Evolutionary conservation across 148 eudicot genomes (phyloP), one percentile per base, ranked within the genome.

Genomic region (Simmondsia chinensis): DNA sequence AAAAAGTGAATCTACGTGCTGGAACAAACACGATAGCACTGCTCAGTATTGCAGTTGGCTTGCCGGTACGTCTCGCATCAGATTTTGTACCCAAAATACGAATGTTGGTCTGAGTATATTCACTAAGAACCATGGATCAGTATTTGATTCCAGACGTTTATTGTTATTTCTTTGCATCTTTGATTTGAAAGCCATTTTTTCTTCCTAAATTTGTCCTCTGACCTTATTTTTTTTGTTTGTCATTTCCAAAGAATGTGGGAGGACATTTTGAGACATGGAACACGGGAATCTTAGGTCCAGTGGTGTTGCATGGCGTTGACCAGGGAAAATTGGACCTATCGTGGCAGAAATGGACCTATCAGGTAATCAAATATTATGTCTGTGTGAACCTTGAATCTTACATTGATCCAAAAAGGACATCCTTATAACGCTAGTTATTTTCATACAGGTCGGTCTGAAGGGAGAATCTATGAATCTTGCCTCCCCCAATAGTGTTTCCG

Each of bases 31-130:
- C 43, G 51, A 85, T 89, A 33, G 67, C 85, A 7, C 69, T 89
- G 17, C 77, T 91, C 39, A 91, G 97, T 50, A 69, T 91, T 30
- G 94, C 97, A 40, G 83, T 91, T 47, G 97, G 97, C 52, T 66
- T 91, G 58, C 95, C 87, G 20, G 97, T 89, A 47, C 61, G 80
- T 61, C 54, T 45, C 5, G 5, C 42, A 43, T 29, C 13, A 22
- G 12, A 45, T 17, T 7, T 53, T 5, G 8, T 34, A 3, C 41
- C 39, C 13, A 8, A 20, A 4, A 16, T 12, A 22, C 14, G 11
- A 16, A 18, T 13, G 24, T 34, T 23, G 15, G 24, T 1, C 8
- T 34, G 9, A 28, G 31, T 28, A 5, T 28, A 5, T 12, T 41
- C 25, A 48, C 46, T 41, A n/a, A n/a, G n/a, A n/a, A n/a, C 56